phyloP scores from a whole-genome alignment of 805 yeast species.

The Candida ulmi region DNA sequence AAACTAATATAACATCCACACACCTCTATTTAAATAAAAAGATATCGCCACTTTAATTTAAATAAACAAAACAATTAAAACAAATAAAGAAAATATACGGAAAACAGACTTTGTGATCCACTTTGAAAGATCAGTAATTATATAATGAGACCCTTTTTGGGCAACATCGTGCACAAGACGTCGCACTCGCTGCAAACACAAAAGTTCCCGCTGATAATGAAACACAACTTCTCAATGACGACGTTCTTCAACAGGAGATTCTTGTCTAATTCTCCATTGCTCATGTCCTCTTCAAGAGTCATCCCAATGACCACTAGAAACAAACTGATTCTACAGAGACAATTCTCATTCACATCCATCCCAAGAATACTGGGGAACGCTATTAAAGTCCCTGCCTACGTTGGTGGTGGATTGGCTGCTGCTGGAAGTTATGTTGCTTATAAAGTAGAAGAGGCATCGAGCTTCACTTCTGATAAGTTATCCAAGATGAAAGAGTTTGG shows the following conservation, averaged over 20 bases:
- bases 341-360: conserved; percentile 25
- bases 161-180: neutral
- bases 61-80: too few species aligned
- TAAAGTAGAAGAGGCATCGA: conserved; percentile 83
- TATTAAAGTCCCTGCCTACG: conserved; percentile 65
- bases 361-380: conserved; percentile 53
- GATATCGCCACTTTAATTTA: too few species aligned
- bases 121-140: too few species aligned
- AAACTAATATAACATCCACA: too few species aligned
- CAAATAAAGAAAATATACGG: too few species aligned
- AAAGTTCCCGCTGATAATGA: neutral
- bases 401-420: conserved; percentile 91
- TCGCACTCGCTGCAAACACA: neutral
- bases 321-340: conserved; percentile 1
- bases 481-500: conserved; percentile 58
- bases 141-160: neutral
- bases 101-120: too few species aligned
- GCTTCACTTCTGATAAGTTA: conserved; percentile 62
- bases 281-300: conserved; percentile 1
- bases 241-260: conserved; percentile 2
- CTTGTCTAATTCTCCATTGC: conserved; percentile 7
- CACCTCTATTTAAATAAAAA: too few species aligned
- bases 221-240: conserved; percentile 1
- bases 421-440: conserved; percentile 91
- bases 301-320: neutral